These are phyloP conservation scores for Talaromyces piceae DNA, from an alignment of 2,329 filamentous ascomycete genomes.

Conservation along the genomic window DNA sequence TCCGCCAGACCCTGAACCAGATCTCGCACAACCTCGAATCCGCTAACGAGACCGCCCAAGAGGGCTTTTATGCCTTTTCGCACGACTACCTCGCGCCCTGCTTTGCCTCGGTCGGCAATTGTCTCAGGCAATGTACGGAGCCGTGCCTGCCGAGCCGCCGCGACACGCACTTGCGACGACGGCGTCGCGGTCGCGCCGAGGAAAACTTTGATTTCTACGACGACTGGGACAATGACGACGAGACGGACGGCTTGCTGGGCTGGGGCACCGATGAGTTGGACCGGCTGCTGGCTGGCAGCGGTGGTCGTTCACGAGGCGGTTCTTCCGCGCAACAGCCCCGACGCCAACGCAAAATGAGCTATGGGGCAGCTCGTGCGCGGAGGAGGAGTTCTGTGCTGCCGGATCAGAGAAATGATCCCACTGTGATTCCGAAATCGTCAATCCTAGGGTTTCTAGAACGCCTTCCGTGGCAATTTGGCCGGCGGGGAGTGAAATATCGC, in stretches of 20 bases:
- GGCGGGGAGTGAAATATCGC: conserved; percentile 71
- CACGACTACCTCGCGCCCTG: conserved; percentile 82
- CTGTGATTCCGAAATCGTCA: conserved; percentile 80
- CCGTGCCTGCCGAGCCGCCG: conserved; percentile 56
- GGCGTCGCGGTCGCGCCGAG: conserved; percentile 63
- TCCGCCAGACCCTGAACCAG: conserved; percentile 89
- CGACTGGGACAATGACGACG: conserved; percentile 73
- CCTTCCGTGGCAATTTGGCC: conserved; percentile 77
- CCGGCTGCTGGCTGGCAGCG: conserved; percentile 65
- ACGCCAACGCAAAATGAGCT: conserved; percentile 79
- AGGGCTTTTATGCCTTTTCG: conserved; percentile 80
- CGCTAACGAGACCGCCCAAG: conserved; percentile 85
- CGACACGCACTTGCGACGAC: conserved; percentile 63
- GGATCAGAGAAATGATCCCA: conserved; percentile 59
- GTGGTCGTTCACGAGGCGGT: conserved; percentile 24
- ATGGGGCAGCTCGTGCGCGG: conserved; percentile 64
- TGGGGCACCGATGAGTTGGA: conserved; percentile 86
- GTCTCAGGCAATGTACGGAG: conserved; percentile 63
- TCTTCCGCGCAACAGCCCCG: conserved; percentile 54
- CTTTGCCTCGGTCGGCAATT: conserved; percentile 57
- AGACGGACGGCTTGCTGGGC: conserved; percentile 55
- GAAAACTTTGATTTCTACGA: conserved; percentile 96
- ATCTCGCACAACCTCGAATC: conserved; percentile 84
- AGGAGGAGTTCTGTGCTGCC: conserved; percentile 51
- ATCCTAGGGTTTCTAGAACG: conserved; percentile 77